Evolutionary conservation across 2,329 filamentous ascomycete genomes (phyloP).

Genomic region (Penicillium sp.): DNA sequence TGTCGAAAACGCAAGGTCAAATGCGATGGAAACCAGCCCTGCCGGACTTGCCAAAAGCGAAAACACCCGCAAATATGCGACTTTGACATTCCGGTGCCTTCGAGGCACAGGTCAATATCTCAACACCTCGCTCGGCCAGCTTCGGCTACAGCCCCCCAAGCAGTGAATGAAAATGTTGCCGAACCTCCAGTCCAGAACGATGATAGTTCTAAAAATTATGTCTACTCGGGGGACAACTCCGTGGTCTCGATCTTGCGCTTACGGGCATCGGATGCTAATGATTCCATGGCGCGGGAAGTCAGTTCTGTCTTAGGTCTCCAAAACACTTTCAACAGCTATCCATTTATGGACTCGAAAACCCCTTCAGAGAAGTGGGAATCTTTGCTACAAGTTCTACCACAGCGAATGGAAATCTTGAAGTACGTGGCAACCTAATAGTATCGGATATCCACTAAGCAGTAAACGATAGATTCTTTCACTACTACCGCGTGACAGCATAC

Average conservation of each 20-base stretch:
- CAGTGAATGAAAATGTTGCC: background rate
- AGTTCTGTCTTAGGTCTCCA: conserved; percentile 33
- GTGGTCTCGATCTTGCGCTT: conserved; percentile 31
- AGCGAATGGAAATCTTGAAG: conserved; percentile 28
- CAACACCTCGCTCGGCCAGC: background rate
- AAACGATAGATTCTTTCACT: conserved; percentile 31
- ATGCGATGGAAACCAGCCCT: conserved; percentile 32
- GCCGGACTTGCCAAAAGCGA: conserved; percentile 28
- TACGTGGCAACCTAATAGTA: conserved; percentile 4
- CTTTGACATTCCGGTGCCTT: conserved; percentile 10
- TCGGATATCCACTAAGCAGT: background rate
- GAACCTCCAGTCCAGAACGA: background rate
- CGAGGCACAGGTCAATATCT: conserved; percentile 2
- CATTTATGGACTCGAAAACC: conserved; percentile 30
- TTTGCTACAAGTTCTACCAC: conserved; percentile 25
- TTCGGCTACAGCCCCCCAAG: background rate
- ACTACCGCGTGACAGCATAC: conserved; percentile 28
- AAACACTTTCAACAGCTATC: conserved; percentile 32
- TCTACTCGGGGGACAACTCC: conserved; percentile 34
- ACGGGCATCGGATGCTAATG: conserved; percentile 27
- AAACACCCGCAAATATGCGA: conserved; percentile 32
- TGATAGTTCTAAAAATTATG: conserved; percentile 18
- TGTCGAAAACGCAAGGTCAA: conserved; percentile 39
- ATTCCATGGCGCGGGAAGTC: conserved; percentile 27
- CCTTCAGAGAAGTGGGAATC: conserved; percentile 27